A percentile compares a stretch with the other conserved stretches of the same genome.
phyloP scores from a whole-genome alignment of 331 rosid species.

The Arachis monticola region DNA sequence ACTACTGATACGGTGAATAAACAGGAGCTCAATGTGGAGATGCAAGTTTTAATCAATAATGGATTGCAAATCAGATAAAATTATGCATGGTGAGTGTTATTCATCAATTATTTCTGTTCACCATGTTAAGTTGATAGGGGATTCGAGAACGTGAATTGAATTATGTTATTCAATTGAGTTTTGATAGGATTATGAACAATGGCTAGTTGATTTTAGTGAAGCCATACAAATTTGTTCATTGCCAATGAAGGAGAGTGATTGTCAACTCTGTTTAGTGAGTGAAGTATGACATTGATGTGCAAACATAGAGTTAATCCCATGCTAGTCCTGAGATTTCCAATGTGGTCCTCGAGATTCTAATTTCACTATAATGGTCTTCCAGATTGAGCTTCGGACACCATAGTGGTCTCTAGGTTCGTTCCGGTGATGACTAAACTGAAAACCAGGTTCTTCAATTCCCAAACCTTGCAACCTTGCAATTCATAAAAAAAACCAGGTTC shows the following conservation, averaged over 20 bases:
- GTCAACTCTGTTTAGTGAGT: constrained; percentile 10
- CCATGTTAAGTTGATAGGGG: constrained; percentile 1
- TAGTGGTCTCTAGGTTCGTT: too few relatives aligned
- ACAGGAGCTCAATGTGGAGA: background rate
- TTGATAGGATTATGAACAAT: constrained; percentile 19
- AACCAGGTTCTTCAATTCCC: too few relatives aligned
- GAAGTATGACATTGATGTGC: constrained; percentile 18
- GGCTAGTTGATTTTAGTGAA: constrained; percentile 11
- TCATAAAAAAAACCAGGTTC: too few relatives aligned
- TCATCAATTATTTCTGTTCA: background rate
- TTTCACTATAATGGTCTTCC: too few relatives aligned
- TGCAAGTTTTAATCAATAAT: constrained; percentile 31
- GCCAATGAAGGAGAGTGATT: constrained; percentile 25
- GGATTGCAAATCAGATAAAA: constrained; percentile 44
- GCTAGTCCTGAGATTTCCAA: too few relatives aligned
- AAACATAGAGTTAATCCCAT: background rate
- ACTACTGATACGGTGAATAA: background rate
- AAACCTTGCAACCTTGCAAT: too few relatives aligned
- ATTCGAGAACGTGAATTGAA: constrained; percentile 16
- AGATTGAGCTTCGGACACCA: too few relatives aligned
- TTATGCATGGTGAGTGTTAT: constrained; percentile 46
- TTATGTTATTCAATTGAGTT: constrained; percentile 21
- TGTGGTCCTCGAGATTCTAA: too few relatives aligned
- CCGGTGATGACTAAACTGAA: too few relatives aligned
- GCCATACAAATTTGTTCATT: constrained; percentile 19